Conservation (phyloP, 768 basidiomycete genomes). For the Lactifluus subvellereus region DNA sequence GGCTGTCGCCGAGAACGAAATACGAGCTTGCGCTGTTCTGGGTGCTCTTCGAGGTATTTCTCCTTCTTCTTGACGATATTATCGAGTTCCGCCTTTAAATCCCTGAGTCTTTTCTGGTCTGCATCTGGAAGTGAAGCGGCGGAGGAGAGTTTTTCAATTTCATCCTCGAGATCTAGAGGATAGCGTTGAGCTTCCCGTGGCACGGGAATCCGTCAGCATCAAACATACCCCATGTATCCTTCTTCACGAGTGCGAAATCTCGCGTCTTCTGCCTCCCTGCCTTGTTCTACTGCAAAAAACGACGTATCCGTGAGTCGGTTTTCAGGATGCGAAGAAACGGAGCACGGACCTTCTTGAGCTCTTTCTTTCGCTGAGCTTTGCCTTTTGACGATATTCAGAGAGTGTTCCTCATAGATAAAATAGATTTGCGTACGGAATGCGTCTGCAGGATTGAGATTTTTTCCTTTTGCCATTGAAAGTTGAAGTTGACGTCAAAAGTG, state of each 20-base stretch:
- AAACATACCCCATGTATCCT: slow-evolving; percentile 74
- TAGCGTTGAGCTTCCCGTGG: background rate
- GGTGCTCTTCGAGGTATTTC: slow-evolving; percentile 88
- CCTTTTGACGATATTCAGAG: slow-evolving; percentile 43
- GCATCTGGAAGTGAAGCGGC: slow-evolving; percentile 37
- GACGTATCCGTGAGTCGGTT: background rate
- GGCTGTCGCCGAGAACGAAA: slow-evolving; percentile 50
- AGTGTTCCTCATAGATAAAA: background rate
- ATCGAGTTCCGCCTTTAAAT: slow-evolving; percentile 71
- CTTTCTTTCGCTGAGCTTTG: slow-evolving; percentile 89
- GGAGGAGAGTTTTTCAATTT: slow-evolving; percentile 63
- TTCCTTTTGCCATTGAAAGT: slow-evolving; percentile 75
- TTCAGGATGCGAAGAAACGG: background rate
- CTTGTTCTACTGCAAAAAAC: slow-evolving; percentile 76
- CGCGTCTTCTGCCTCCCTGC: slow-evolving; percentile 69
- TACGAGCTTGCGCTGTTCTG: slow-evolving; percentile 83
- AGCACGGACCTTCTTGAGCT: slow-evolving; percentile 80
- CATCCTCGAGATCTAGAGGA: slow-evolving; percentile 67
- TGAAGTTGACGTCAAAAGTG: background rate
- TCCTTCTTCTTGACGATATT: slow-evolving; percentile 84
- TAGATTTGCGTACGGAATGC: slow-evolving; percentile 63
- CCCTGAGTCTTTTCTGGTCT: slow-evolving; percentile 62
- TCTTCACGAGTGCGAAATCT: slow-evolving; percentile 90
- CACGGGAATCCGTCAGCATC: background rate
- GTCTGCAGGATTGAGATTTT: slow-evolving; percentile 90